phyloP scores from a whole-genome alignment of 192 early-diverging fungal species.

The Mortierella claussenii region DNA sequence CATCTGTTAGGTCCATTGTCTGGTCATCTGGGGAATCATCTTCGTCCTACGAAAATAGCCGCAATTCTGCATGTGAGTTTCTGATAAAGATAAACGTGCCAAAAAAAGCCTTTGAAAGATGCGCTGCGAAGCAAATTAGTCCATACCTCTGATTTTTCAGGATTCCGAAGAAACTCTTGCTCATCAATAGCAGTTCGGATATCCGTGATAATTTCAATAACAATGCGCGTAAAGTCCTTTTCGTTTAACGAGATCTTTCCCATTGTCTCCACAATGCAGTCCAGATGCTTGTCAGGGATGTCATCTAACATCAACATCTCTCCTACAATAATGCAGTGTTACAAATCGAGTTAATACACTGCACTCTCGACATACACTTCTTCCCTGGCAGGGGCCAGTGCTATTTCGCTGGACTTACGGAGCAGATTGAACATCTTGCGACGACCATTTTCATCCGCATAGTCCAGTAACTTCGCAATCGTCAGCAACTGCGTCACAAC shows the following conservation, averaged over 20 bases:
- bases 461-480: constrained; percentile 81
- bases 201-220: constrained; percentile 83
- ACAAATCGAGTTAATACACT: too few relatives aligned
- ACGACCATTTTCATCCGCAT: constrained; percentile 90
- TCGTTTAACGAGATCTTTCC: constrained; percentile 81
- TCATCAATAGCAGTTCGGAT: constrained; percentile 67
- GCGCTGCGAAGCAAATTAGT: too few relatives aligned
- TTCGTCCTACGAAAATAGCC: constrained; percentile 35
- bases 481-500: constrained; percentile 79
- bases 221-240: constrained; percentile 84
- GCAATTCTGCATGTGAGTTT: too few relatives aligned
- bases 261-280: constrained; percentile 80
- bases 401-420: constrained; percentile 71
- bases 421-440: constrained; percentile 80
- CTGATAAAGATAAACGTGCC: too few relatives aligned
- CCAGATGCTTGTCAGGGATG: constrained; percentile 81
- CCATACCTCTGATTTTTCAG: constrained; percentile 37
- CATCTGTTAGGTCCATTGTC: constrained; percentile 30
- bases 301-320: constrained; percentile 82
- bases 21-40: constrained; percentile 43
- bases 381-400: too few relatives aligned
- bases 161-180: constrained; percentile 48
- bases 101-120: too few relatives aligned
- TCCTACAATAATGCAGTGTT: too few relatives aligned
- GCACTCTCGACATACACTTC: too few relatives aligned